Evolutionary conservation across 352 stramenopile species (phyloP).

Genomic region (Globisporangium recalcitrans): DNA sequence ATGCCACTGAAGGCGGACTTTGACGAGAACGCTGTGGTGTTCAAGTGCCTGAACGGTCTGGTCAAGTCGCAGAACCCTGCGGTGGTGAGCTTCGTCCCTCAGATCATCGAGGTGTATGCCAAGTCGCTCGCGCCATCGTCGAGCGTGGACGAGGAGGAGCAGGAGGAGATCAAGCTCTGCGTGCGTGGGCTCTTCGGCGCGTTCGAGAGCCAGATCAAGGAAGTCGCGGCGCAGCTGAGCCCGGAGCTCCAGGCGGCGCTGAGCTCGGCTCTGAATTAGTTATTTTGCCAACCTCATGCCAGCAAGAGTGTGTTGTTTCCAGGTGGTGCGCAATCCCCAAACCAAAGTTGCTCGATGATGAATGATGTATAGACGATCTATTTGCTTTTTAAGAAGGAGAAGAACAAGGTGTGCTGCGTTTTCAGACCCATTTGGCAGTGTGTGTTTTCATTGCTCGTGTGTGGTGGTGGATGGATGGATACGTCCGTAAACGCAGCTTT

Average conservation of each 20-base stretch:
- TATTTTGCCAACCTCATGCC: slow-evolving; percentile 10
- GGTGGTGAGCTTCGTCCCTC: slow-evolving; percentile 58
- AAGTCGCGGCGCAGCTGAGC: slow-evolving; percentile 69
- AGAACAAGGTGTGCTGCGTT: background rate
- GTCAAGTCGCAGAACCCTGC: slow-evolving; percentile 87
- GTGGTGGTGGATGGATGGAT: background rate
- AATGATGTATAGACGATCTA: slow-evolving; percentile 16
- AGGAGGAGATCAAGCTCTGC: slow-evolving; percentile 63
- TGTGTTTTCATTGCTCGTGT: background rate
- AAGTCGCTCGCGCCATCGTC: slow-evolving; percentile 57
- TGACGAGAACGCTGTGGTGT: slow-evolving; percentile 95
- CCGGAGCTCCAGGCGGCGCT: slow-evolving; percentile 66
- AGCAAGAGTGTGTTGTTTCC: background rate
- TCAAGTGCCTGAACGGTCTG: slow-evolving; percentile 92
- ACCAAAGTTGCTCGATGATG: background rate
- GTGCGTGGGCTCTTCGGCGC: slow-evolving; percentile 58
- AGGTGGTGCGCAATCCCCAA: background rate
- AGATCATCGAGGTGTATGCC: slow-evolving; percentile 79
- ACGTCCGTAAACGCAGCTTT: background rate
- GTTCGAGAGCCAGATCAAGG: slow-evolving; percentile 79
- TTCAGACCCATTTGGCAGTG: background rate
- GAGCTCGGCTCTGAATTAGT: slow-evolving; percentile 47
- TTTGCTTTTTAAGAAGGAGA: slow-evolving; percentile 11
- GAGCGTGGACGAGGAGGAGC: slow-evolving; percentile 69
- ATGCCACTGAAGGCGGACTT: slow-evolving; percentile 96